Percentiles rank a stretch among this genome's conserved stretches.
Conservation (phyloP, 1,284 basidiomycete genomes). For the Leccinum laetum region DNA sequence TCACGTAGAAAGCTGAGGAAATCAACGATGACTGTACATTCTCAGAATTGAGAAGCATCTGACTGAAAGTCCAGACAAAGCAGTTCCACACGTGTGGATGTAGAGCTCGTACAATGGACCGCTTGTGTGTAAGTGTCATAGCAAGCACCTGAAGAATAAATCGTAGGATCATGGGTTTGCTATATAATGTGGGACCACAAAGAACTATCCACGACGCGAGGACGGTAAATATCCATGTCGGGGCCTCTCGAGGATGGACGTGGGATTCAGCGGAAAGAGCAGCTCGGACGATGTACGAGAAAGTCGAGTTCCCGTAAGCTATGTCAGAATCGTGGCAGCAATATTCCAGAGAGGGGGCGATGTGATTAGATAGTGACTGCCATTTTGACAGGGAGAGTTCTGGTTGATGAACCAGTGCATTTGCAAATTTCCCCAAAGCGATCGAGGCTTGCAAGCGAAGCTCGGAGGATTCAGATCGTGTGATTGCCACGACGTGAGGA, state of each 20-base stretch:
- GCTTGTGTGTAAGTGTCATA: conserved; percentile 33
- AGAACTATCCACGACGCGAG: conserved; percentile 50
- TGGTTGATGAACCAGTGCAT: conserved; percentile 23
- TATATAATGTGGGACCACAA: conserved; percentile 45
- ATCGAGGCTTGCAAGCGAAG: conserved; percentile 40
- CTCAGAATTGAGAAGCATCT: conserved; percentile 17
- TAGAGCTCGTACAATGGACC: conserved; percentile 34
- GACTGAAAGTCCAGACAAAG: conserved; percentile 52
- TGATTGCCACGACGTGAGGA: conserved; percentile 35
- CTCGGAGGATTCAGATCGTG: conserved; percentile 34
- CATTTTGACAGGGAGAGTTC: conserved; percentile 12
- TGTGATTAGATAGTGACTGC: conserved; percentile 16
- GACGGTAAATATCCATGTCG: conserved; percentile 36
- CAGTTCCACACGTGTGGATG: conserved; percentile 52
- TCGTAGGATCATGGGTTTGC: conserved; percentile 38
- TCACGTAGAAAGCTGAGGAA: conserved; percentile 38
- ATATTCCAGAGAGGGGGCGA: conserved; percentile 31
- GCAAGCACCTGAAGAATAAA: conserved; percentile 39
- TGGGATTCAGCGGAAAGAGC: conserved; percentile 26
- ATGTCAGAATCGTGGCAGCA: conserved; percentile 17
- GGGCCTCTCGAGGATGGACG: conserved; percentile 31
- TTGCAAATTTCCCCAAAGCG: conserved; percentile 43
- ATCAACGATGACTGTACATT: conserved; percentile 15
- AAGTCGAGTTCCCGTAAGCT: background rate
- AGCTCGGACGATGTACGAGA: conserved; percentile 22